Base-by-base conservation (phyloP, 2,329 filamentous ascomycete genomes). In the Ilyonectria mors-panacis region DNA sequence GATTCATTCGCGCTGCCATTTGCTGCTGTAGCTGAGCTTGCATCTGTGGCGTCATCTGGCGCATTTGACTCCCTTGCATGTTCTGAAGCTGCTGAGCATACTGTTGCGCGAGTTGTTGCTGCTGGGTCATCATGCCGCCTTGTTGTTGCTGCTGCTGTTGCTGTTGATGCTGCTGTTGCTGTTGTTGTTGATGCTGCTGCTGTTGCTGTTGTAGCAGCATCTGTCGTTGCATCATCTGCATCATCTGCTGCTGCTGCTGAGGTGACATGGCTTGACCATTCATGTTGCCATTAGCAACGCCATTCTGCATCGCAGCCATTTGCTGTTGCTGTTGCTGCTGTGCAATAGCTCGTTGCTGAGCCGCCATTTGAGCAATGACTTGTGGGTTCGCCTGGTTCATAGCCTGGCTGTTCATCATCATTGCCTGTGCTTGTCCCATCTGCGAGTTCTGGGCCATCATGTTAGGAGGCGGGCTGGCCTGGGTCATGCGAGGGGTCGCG, bases 401-500 rank as follows among this genome's bases (percentile, higher is more conserved):
- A 47, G 79, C 74, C 42, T 84, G 85, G 67, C 83, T 84, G 65
- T 84, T 84, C 82, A 89, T 87, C 78, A 88, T 84, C 79, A 88
- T 85, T 58, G 70, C 73, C 35, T 80, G 74, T 19, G 83, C 82
- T 26, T 67, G 67, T 23, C 84, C 83, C 79, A 89, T 85, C 73
- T 88, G 87, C 65, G 86, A 87, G 67, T 84, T 84, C 63, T 88
- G 86, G 1, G 85, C 82, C 84, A 91, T 87, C 83, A 88, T 87
- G 44, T 82, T 84, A 50, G 89, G 87, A 51, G 88, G 86, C 21
- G 90, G 89, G 75, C 89, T 92, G 28, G 85, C 86, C 77, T 92
- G 89, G 33, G 81, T 84, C 85, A 91, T 89, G 63, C 89, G 86
- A 51, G 90, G 90, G 12, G 89, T 91, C 15, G 86, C 83, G 12